Evolutionary conservation across 2,329 filamentous ascomycete species (phyloP), one percentile per base, ranked within the genome.

Genomic region (Aspergillus sp.): DNA sequence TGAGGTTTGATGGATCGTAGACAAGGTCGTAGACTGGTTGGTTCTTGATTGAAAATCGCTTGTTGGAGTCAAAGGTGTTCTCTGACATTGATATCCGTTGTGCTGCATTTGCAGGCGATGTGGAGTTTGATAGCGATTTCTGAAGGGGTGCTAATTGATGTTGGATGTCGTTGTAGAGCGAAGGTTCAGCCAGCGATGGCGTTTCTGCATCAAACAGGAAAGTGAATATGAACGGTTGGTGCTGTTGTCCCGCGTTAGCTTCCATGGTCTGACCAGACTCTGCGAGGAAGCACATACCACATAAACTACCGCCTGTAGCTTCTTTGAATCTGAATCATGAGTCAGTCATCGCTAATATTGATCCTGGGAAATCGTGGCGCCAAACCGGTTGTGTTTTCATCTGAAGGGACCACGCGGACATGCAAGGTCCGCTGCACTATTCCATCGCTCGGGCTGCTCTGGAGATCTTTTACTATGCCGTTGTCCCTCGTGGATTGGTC

Each of bases 1-100:
- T 81, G 2, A 80, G 60, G 29, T 75, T 76, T 6, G 68, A 64
- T 1, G 80, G 78, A 55, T 84, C 81, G 55, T 76, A 83, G 37
- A 83, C 71, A 7, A 84, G 68, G 50, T 83, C 78, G 60, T 77
- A 81, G 33, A 84, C 75, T 8, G 74, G 72, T 13, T 60, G 54
- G 36, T 62, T 64, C 13, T 60, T 58, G 40, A 53, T 51, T 10
- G 53, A 48, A 12, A 60, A 57, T 19, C 49, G 57, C 46, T 57
- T 60, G 36, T 54, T 59, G 40, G 63, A 60, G 33, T 67, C 63
- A 31, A 58, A 50, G 47, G 53, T 56, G 33, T 61, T 67, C 19
- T 61, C 56, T 5, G 57, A 56, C 12, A 56, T 45, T 6, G 56
- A 56, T 31, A 71, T 64, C 31, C 71, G 67, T 27, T 65, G 56